Conservation (phyloP, 2,329 filamentous ascomycete genomes). For the Bipolaris gigantea region DNA sequence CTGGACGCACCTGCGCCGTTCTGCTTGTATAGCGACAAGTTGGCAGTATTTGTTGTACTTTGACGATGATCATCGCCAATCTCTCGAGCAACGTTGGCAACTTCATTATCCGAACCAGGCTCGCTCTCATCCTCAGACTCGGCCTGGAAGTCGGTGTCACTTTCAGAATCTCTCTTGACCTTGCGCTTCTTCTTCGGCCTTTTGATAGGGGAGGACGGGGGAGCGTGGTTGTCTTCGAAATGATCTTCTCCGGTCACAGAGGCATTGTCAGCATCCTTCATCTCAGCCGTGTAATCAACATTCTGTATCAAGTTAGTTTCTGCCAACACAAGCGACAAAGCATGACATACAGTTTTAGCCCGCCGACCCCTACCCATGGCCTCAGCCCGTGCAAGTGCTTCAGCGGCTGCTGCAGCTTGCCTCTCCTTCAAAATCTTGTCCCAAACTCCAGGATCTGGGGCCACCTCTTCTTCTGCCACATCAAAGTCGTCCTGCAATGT, state of each 20-base stretch:
- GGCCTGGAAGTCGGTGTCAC: constrained; percentile 55
- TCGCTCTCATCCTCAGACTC: constrained; percentile 36
- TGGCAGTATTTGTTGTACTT: constrained; percentile 10
- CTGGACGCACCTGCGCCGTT: constrained; percentile 26
- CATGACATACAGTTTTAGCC: constrained; percentile 59
- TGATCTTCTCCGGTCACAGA: constrained; percentile 19
- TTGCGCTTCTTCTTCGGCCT: constrained; percentile 27
- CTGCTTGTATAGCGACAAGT: constrained; percentile 21
- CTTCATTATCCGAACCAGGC: constrained; percentile 11
- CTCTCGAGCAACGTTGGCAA: constrained; percentile 12
- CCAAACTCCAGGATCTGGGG: constrained; percentile 75
- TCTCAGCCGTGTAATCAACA: constrained; percentile 53
- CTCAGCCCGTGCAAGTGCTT: constrained; percentile 67
- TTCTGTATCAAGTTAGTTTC: constrained; percentile 26
- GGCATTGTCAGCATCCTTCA: constrained; percentile 18
- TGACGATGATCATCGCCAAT: constrained; percentile 5
- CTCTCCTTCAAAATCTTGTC: constrained; percentile 84
- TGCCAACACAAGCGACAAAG: background rate
- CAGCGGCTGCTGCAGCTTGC: constrained; percentile 74
- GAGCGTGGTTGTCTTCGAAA: constrained; percentile 21
- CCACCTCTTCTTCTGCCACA: constrained; percentile 56
- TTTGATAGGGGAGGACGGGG: constrained; percentile 37
- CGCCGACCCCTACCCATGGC: constrained; percentile 85
- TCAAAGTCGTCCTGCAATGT: constrained; percentile 66
- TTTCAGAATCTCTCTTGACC: constrained; percentile 44